Evolutionary conservation across 305 asterid species (phyloP), one percentile per base, ranked within the genome.

Genomic region (Fraxinus platypoda): DNA sequence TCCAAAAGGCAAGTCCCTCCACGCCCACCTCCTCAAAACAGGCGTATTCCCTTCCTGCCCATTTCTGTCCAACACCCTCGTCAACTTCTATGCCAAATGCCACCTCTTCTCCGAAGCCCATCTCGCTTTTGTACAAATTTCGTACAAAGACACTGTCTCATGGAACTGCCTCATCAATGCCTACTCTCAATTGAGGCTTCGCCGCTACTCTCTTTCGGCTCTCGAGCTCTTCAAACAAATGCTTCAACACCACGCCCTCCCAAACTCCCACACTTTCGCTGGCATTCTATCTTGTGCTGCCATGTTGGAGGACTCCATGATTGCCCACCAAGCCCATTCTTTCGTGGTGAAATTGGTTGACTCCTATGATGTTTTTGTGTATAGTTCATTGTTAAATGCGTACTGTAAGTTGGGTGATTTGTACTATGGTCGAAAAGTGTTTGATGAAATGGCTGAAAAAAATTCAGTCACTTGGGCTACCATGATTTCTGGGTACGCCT

Each of bases 111-210:
- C 76, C 31, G 91, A 94, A 2, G 97, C 97, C 77, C 92, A 54
- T 76, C 88, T 49, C 25, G 84, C 89, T 31, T 92, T 95, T 82
- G 87, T 84, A 8, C 94, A 93, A 26, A 90, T 90, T 57, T 86
- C 88, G 11, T 26, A 78, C 87, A 91, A 89, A 88, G 86, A 87
- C 72, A 75, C 90, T 3, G 93, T 91, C 72, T 86, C 92, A 1
- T 94, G 97, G 95, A 94, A 93, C 85, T 87, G 92, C 77, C 97
- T 94, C 87, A 91, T 95, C 92, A 93, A 91, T 85, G 88, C 84
- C 37, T 89, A 88, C 82, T 88, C 97, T 78, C 95, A 93, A 79
- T 54, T 81, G 86, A 92, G 91, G 78, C 84, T 84, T 59, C 78
- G 84, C 71, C 79, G 41, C 52, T 82, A 85, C 52, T 90, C 97